Percentiles rank a stretch among this genome's conserved stretches.
phyloP scores from a whole-genome alignment of 2,329 filamentous ascomycete genomes.

The Zymoseptoria passerinii region DNA sequence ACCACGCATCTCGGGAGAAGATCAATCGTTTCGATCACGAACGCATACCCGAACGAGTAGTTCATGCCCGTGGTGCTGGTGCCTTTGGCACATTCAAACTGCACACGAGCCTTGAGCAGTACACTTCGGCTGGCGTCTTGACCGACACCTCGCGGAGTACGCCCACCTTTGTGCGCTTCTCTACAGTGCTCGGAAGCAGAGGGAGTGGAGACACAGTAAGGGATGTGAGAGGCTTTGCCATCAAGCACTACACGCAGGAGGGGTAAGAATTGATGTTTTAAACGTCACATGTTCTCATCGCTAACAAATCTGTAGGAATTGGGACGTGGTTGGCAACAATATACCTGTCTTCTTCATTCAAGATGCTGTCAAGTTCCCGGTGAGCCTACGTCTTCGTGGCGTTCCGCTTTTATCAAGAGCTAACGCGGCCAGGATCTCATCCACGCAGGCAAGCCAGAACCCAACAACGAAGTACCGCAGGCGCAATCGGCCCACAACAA shows the following conservation, averaged over 20 bases:
- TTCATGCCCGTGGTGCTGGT: conserved; percentile 57
- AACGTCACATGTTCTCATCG: too few relatives aligned
- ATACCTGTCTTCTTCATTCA: conserved; percentile 72
- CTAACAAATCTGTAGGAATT: conserved; percentile 39
- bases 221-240: conserved; percentile 72
- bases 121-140: conserved; percentile 55
- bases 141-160: conserved; percentile 62
- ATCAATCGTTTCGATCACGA: conserved; percentile 71
- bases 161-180: conserved; percentile 65
- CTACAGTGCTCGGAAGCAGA: conserved; percentile 66
- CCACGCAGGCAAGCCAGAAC: conserved; percentile 58
- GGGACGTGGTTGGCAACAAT: conserved; percentile 59
- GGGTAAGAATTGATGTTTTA: conserved; percentile 32
- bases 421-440: conserved; percentile 49
- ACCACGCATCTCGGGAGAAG: conserved; percentile 66
- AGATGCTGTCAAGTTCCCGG: conserved; percentile 46
- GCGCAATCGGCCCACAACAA: conserved; percentile 47
- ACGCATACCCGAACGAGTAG: conserved; percentile 59
- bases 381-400: background rate
- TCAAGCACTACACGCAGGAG: conserved; percentile 70
- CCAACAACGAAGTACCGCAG: conserved; percentile 63
- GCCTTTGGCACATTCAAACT: conserved; percentile 62
- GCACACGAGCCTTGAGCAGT: conserved; percentile 53
- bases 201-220: conserved; percentile 74
- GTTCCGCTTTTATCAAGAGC: background rate